phyloP scores from a whole-genome alignment of 345 rosid genomes.

The Cochlearia excelsa region DNA sequence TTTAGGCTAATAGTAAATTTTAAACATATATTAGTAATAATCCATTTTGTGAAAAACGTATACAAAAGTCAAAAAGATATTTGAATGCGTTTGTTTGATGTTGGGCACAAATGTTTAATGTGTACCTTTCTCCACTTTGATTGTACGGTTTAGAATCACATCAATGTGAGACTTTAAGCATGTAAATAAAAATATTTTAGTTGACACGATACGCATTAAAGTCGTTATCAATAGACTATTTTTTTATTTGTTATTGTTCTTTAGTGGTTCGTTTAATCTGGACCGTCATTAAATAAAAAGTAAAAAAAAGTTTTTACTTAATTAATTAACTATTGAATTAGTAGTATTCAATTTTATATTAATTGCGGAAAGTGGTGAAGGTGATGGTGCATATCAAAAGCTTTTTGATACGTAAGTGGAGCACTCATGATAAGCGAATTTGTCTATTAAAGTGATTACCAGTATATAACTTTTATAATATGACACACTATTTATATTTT shows the following conservation, averaged over 20 bases:
- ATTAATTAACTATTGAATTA: background rate
- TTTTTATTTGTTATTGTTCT: conserved; percentile 1
- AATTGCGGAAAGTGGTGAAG: conserved; percentile 20
- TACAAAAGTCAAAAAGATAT: conserved; percentile 25
- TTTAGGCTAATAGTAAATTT: background rate
- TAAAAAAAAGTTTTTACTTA: background rate
- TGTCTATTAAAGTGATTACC: conserved; percentile 30
- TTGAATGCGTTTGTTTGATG: conserved; percentile 10
- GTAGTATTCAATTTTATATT: conserved; percentile 9
- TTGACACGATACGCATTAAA: conserved; percentile 32
- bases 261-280: conserved; percentile 27
- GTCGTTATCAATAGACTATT: conserved; percentile 30
- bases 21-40: background rate
- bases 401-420: conserved; percentile 38
- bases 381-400: conserved; percentile 24
- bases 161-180: conserved; percentile 10
- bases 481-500: conserved; percentile 16
- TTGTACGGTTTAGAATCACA: conserved; percentile 31
- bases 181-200: background rate
- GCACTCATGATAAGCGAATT: conserved; percentile 34
- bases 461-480: conserved; percentile 1
- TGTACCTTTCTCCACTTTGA: conserved; percentile 23
- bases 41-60: conserved; percentile 8
- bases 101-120: conserved; percentile 28
- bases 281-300: conserved; percentile 24